Evolutionary conservation across 768 basidiomycete species (phyloP).

Genomic region (Pleurotus platypus): DNA sequence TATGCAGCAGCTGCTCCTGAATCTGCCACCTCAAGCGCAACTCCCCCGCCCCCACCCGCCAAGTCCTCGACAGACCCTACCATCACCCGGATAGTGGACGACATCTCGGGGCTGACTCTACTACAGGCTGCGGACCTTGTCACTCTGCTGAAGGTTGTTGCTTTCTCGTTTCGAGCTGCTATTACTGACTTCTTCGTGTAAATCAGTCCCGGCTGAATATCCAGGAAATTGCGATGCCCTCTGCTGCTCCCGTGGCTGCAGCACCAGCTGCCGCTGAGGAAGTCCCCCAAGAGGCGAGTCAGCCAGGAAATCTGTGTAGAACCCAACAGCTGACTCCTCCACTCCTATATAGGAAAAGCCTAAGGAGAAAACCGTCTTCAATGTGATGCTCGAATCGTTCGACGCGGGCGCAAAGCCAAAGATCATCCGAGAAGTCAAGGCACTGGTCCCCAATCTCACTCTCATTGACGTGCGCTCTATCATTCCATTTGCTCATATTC

Average conservation of each 20-base stretch:
- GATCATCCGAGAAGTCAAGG: constrained; percentile 97
- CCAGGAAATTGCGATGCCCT: constrained; percentile 93
- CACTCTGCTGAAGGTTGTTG: constrained; percentile 76
- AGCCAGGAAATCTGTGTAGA: neutral
- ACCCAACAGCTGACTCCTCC: neutral
- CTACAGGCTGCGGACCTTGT: constrained; percentile 96
- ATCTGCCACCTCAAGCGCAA: constrained; percentile 38
- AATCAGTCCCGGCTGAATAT: constrained; percentile 87
- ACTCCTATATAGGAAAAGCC: constrained; percentile 75
- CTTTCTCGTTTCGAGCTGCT: neutral
- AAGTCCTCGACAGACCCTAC: constrained; percentile 52
- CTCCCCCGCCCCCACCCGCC: constrained; percentile 39
- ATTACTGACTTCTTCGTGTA: neutral
- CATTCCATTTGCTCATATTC: constrained; percentile 2
- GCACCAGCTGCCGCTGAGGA: constrained; percentile 55
- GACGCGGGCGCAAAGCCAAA: constrained; percentile 92
- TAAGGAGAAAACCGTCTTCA: constrained; percentile 98
- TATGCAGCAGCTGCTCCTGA: constrained; percentile 33
- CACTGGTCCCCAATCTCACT: constrained; percentile 90
- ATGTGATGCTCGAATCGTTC: constrained; percentile 91
- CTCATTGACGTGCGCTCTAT: constrained; percentile 82
- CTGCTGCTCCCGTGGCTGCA: constrained; percentile 60
- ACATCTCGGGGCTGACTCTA: constrained; percentile 84
- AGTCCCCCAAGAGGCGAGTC: constrained; percentile 62
- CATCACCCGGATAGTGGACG: constrained; percentile 84